Evolutionary conservation across 2,329 filamentous ascomycete species (phyloP).

Genomic region (Tolypocladium tundrense): DNA sequence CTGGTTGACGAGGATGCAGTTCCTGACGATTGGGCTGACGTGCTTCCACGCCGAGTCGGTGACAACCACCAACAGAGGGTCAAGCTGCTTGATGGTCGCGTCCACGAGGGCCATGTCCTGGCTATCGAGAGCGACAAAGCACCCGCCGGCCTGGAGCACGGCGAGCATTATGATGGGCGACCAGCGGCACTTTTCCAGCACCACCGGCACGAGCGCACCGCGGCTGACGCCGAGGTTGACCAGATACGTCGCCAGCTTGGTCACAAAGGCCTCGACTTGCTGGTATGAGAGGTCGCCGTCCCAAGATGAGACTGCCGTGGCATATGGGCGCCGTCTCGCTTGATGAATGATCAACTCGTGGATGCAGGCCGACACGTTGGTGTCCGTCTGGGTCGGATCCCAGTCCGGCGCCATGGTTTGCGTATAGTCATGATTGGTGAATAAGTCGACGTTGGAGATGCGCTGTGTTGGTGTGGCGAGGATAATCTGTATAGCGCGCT

Average conservation of each 20-base stretch:
- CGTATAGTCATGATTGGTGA: conserved; percentile 43
- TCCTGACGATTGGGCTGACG: conserved; percentile 27
- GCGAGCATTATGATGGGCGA: conserved; percentile 62
- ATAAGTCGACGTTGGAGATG: conserved; percentile 38
- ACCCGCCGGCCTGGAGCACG: conserved; percentile 47
- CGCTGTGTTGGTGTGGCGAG: conserved; percentile 28
- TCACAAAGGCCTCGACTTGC: conserved; percentile 26
- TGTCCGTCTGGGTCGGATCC: conserved; percentile 25
- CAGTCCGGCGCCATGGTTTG: conserved; percentile 44
- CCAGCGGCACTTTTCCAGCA: conserved; percentile 59
- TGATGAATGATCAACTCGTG: conserved; percentile 35
- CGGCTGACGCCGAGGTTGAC: conserved; percentile 37
- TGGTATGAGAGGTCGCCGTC: conserved; percentile 33
- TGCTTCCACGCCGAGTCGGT: conserved; percentile 30
- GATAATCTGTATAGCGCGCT: conserved; percentile 37
- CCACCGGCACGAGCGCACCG: conserved; percentile 51
- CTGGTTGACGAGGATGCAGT: conserved; percentile 31
- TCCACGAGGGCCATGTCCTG: conserved; percentile 30
- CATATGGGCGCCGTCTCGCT: conserved; percentile 25
- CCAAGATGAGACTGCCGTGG: conserved; percentile 31
- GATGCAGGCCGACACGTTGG: conserved; percentile 29
- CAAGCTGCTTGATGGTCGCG: conserved; percentile 31
- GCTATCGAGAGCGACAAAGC: conserved; percentile 39
- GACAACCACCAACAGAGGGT: conserved; percentile 31
- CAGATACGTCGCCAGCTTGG: conserved; percentile 33